Evolutionary conservation across 495 filamentous ascomycete species (phyloP).

Genomic region (Entonaema liquescens): DNA sequence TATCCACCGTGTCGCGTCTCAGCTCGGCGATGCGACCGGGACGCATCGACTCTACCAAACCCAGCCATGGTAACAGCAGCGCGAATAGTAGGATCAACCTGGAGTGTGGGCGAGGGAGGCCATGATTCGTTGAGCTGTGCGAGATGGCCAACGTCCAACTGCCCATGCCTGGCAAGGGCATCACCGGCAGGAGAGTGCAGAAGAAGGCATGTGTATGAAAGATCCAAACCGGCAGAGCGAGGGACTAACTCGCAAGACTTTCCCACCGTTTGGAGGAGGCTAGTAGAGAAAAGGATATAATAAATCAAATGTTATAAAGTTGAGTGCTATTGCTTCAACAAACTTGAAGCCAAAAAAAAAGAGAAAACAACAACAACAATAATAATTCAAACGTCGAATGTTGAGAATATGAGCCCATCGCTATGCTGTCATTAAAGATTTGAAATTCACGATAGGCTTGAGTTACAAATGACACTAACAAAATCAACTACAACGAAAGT

Average conservation of each 20-base stretch:
- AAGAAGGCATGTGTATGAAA: slow-evolving; percentile 49
- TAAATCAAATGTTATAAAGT: not conserved
- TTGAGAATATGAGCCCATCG: not conserved
- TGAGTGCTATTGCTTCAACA: not conserved
- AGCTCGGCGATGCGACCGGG: slow-evolving; percentile 59
- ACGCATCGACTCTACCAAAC: slow-evolving; percentile 58
- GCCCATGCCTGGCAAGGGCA: slow-evolving; percentile 55
- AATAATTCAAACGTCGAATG: not conserved
- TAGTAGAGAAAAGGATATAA: slow-evolving; percentile 8
- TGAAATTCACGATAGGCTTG: not conserved
- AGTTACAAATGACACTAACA: slow-evolving; percentile 36
- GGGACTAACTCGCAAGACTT: slow-evolving; percentile 6
- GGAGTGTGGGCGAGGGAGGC: slow-evolving; percentile 16
- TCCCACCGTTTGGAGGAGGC: slow-evolving; percentile 23
- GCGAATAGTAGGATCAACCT: slow-evolving; percentile 30
- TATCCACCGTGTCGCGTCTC: slow-evolving; percentile 79
- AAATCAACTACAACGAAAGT: not conserved
- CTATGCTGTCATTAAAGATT: not conserved
- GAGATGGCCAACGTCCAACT: slow-evolving; percentile 44
- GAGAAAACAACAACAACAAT: too few species aligned
- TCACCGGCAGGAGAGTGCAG: slow-evolving; percentile 48
- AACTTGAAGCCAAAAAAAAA: not conserved
- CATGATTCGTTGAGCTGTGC: slow-evolving; percentile 31
- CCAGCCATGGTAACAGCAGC: slow-evolving; percentile 47
- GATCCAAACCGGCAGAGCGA: slow-evolving; percentile 8